Evolutionary conservation across 2,329 filamentous ascomycete genomes (phyloP).

Genomic region (Botrytis deweyae): DNA sequence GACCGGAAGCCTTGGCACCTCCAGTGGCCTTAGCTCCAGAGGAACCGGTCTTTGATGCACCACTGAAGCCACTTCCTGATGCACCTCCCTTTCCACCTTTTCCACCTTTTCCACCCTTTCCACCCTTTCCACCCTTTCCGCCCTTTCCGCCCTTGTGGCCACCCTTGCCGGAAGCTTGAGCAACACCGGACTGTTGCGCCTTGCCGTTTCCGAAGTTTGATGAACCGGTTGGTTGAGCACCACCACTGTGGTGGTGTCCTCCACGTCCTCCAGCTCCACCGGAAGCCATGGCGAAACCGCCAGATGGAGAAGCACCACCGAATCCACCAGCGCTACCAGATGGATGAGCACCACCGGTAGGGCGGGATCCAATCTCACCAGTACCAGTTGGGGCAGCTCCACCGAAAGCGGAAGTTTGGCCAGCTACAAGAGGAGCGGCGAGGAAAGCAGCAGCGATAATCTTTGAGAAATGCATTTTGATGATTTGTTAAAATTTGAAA

Average conservation of each 20-base stretch:
- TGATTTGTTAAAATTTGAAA: background rate
- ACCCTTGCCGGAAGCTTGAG: background rate
- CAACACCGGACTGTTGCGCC: background rate
- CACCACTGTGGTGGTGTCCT: slow-evolving; percentile 2
- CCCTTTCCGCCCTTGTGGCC: background rate
- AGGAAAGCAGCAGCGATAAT: slow-evolving; percentile 16
- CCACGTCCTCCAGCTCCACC: background rate
- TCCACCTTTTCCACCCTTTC: background rate
- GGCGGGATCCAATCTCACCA: background rate
- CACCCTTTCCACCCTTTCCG: background rate
- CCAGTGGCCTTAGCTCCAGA: background rate
- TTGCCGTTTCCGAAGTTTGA: background rate
- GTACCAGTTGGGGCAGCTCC: slow-evolving; percentile 10
- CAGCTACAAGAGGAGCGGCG: slow-evolving; percentile 6
- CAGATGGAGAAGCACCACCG: background rate
- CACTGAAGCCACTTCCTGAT: background rate
- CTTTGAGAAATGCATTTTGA: slow-evolving; percentile 17
- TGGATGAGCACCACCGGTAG: background rate
- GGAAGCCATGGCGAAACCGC: background rate
- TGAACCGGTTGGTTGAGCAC: background rate
- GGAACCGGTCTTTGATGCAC: background rate
- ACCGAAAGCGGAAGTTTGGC: background rate
- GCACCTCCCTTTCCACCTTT: background rate
- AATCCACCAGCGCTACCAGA: background rate
- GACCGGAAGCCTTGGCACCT: background rate